These are phyloP conservation scores for Fomitiporia mediterranea DNA, from an alignment of 1,284 basidiomycete genomes.

Conservation along the genomic window DNA sequence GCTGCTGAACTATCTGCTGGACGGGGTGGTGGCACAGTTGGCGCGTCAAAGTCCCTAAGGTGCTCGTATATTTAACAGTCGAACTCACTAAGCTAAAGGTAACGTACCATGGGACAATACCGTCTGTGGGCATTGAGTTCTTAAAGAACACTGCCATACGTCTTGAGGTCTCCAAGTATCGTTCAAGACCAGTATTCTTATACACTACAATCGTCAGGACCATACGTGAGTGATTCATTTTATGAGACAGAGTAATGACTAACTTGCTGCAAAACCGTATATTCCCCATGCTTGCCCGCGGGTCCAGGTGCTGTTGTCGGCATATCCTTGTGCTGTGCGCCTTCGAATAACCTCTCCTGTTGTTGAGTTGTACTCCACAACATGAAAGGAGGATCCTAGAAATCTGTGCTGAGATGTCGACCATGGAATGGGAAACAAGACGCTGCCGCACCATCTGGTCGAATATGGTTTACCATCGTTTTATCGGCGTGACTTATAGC, in stretches of 20 bases:
- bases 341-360: slow-evolving; percentile 54
- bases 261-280: slow-evolving; percentile 66
- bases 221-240: slow-evolving; percentile 17
- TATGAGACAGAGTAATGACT: slow-evolving; percentile 22
- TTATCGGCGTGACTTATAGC: slow-evolving; percentile 61
- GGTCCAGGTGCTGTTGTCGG: slow-evolving; percentile 65
- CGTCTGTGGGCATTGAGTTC: slow-evolving; percentile 47
- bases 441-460: slow-evolving; percentile 55
- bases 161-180: slow-evolving; percentile 55
- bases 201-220: slow-evolving; percentile 46
- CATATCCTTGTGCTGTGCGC: slow-evolving; percentile 57
- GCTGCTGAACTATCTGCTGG: slow-evolving; percentile 67
- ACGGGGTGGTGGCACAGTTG: slow-evolving; percentile 40
- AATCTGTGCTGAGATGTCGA: background rate
- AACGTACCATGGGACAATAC: slow-evolving; percentile 59
- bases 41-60: slow-evolving; percentile 70
- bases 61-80: too few species aligned
- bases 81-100: too few species aligned
- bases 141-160: slow-evolving; percentile 56
- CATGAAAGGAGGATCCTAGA: slow-evolving; percentile 58
- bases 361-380: slow-evolving; percentile 61
- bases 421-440: background rate
- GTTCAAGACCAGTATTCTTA: slow-evolving; percentile 42
- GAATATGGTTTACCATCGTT: slow-evolving; percentile 62
- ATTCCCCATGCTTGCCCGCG: slow-evolving; percentile 69